Evolutionary conservation across 106 monocot genomes (phyloP), one percentile per base, ranked within the genome.

Genomic region (Posidonia australis): DNA sequence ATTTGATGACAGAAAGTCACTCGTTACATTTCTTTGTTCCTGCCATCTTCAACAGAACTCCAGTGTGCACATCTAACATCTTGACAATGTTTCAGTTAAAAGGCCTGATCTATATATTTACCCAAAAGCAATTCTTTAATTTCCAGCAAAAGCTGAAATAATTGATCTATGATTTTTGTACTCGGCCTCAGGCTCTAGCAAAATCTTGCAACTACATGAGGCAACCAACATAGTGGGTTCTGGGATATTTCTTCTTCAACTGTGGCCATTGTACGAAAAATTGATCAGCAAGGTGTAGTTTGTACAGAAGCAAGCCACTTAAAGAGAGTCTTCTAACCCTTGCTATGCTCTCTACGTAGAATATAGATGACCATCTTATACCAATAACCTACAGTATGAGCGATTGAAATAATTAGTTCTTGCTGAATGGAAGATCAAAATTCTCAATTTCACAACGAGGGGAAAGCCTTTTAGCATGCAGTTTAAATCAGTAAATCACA

Each of bases 331-430:
- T 86, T 69, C 69, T 83, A 47, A 94, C 93, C 76, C 90, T 82
- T 60, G 96, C 96, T 62, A 96, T 96, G 74, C 96, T 96, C 75
- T 96, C 93, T 11, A 90, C 73, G 46, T 96, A 90, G 51, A 96
- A 90, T 68, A 90, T 87, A 16, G 74, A 78, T 30, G 86, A 90
- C 84, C 87, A 96, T 79, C 80, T 54, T 17, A 84, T 10, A 42
- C 92, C 94, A 63, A 70, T 27, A 11, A 89, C 44, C 89, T 89
- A 77, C 65, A 76, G 10, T 3, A 67, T 12, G 62, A 24, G 21
- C 24, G 20, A 75, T 18, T 32, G 5, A 31, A 60, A 31, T 23
- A 60, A 60, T 16, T n/a, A 0, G 48, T 13, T 16, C n/a, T 49
- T 10, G 36, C 36, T 36, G 36, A 7, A n/a, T n/a, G n/a, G n/a